phyloP scores from a whole-genome alignment of 371 early-diverging fungal species.

The Chytridiales sp. region DNA sequence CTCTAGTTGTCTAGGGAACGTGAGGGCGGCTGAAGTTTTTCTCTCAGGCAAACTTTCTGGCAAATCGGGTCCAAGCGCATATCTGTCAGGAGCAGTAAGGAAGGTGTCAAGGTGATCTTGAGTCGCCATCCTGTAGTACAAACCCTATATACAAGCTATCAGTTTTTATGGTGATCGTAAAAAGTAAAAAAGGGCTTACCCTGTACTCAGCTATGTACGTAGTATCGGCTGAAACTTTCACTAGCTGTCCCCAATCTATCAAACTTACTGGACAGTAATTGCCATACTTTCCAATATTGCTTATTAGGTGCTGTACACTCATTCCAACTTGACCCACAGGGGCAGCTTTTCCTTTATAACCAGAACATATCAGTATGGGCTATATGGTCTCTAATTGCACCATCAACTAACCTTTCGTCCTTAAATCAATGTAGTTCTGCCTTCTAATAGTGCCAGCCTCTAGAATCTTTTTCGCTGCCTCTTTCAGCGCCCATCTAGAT shows the following conservation, averaged over 20 bases:
- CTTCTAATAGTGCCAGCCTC: conserved; percentile 30
- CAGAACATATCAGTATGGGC: not conserved
- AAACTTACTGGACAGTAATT: conserved; percentile 50
- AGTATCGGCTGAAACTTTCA: conserved; percentile 26
- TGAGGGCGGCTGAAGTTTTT: conserved; percentile 24
- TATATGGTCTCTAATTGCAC: not conserved
- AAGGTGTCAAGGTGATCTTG: conserved; percentile 34
- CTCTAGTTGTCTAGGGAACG: conserved; percentile 51
- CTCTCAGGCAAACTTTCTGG: conserved; percentile 40
- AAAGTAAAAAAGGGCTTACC: conserved; percentile 16
- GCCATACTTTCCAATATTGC: conserved; percentile 37
- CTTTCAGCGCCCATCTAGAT: conserved; percentile 48
- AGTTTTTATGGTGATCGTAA: not conserved
- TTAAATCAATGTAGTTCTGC: conserved; percentile 42
- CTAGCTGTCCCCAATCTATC: conserved; percentile 37
- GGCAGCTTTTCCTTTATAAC: conserved; percentile 38
- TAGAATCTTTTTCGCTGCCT: conserved; percentile 6
- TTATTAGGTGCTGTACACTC: conserved; percentile 20
- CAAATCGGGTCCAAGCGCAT: conserved; percentile 32
- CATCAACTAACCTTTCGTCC: conserved; percentile 25
- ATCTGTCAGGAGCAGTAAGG: conserved; percentile 39
- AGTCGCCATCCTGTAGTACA: conserved; percentile 40
- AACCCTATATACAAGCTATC: conserved; percentile 12
- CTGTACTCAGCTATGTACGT: conserved; percentile 44
- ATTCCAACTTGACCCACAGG: conserved; percentile 39